Evolutionary conservation across 108 stramenopile species (phyloP).

Genomic region (Cyclotella sp.): DNA sequence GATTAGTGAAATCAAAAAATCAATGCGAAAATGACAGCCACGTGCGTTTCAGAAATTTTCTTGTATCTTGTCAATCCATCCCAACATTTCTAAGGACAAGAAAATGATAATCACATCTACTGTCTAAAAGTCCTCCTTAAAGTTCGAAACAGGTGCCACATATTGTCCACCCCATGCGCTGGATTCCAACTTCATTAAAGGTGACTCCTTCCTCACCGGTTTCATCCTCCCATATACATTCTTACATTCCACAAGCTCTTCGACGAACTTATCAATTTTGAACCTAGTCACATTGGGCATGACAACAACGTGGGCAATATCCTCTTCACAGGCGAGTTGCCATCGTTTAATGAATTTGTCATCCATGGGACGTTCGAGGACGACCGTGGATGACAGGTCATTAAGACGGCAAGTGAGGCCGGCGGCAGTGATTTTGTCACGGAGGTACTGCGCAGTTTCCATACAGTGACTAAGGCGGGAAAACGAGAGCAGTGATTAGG

Average conservation of each 20-base stretch:
- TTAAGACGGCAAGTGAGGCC: constrained; percentile 84
- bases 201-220: constrained; percentile 55
- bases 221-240: constrained; percentile 60
- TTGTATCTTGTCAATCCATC: not conserved
- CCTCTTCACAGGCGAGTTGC: constrained; percentile 90
- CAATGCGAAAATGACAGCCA: too few species aligned
- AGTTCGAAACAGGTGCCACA: constrained; percentile 40
- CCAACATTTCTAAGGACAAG: not conserved
- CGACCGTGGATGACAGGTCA: constrained; percentile 81
- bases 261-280: constrained; percentile 88
- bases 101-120: not conserved
- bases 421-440: constrained; percentile 66
- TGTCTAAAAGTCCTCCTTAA: constrained; percentile 27
- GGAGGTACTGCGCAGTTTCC: constrained; percentile 84
- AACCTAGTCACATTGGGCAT: constrained; percentile 87
- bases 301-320: constrained; percentile 91
- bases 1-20: too few species aligned
- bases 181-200: constrained; percentile 56
- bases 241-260: constrained; percentile 69
- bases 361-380: constrained; percentile 84
- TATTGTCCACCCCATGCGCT: constrained; percentile 55
- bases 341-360: constrained; percentile 82
- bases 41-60: too few species aligned
- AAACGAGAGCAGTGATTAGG: constrained; percentile 1
- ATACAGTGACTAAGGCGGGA: constrained; percentile 73